phyloP scores from a whole-genome alignment of 805 yeast species.

The Wickerhamiella shivajii region DNA sequence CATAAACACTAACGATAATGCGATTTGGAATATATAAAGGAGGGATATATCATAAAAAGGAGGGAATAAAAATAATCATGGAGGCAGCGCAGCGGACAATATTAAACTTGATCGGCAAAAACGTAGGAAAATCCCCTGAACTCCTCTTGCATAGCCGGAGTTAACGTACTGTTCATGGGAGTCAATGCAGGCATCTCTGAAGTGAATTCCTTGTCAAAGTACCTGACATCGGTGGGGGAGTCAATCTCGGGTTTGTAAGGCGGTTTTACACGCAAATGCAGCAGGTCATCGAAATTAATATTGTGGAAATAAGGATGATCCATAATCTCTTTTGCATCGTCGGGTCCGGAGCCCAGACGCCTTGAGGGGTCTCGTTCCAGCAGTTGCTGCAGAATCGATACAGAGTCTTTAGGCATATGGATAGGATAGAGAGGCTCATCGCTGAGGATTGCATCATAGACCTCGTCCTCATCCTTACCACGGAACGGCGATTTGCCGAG shows the following conservation, averaged over 20 bases:
- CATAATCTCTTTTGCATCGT: constrained; percentile 90
- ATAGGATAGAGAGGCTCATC: constrained; percentile 96
- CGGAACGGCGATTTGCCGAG: constrained; percentile 93
- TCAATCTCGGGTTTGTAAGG: constrained; percentile 82
- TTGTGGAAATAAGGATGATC: constrained; percentile 86
- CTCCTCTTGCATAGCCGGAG: constrained; percentile 84
- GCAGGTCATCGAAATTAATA: constrained; percentile 77
- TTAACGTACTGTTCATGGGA: constrained; percentile 78
- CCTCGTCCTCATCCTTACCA: constrained; percentile 95
- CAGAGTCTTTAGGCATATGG: constrained; percentile 94
- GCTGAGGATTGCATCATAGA: constrained; percentile 86
- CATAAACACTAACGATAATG: too few species aligned
- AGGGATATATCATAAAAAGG: too few species aligned
- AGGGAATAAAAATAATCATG: too few species aligned
- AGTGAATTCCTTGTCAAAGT: constrained; percentile 90
- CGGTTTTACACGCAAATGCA: constrained; percentile 56
- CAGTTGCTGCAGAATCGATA: constrained; percentile 79
- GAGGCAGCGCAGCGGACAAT: too few species aligned
- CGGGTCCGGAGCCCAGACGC: constrained; percentile 75
- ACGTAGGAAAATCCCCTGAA: constrained; percentile 89
- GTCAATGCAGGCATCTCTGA: constrained; percentile 89
- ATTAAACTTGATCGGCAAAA: constrained; percentile 19
- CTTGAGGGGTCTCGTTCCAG: constrained; percentile 74
- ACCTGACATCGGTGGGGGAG: constrained; percentile 79
- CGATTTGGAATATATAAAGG: too few species aligned